Evolutionary conservation across 1,139 yeast species (phyloP), one percentile per base, ranked within the genome.

Genomic region (Candida smagusa): DNA sequence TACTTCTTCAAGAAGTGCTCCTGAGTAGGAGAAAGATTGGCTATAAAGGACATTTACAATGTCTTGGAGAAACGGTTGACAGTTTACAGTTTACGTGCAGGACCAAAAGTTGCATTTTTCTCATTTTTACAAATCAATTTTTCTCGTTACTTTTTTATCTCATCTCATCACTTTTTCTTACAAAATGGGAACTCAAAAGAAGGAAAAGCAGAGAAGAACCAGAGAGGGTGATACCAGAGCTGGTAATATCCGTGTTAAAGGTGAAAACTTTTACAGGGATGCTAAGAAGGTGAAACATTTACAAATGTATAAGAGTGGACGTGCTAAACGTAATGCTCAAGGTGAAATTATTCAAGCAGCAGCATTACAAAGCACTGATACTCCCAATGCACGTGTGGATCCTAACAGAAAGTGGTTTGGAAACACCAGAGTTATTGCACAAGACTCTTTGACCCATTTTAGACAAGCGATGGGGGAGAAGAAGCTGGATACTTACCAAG

Each of bases 381-480:
- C 87, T 25, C 97, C 97, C 12, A 79, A 74, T 46, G 98, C 97
- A 1, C 74, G 98, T 48, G 95, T 92, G 33, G 96, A 88, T 57
- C 98, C 98, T 4, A 90, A 92, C 61, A 79, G 96, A 59, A 80
- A 92, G 55, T 92, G 98, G 98, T 94, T 92, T 58, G 97, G 97
- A 37, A 92, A 89, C 63, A 89, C 98, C 22, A 79, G 98, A 55
- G 98, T 92, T 32, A 92, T 92, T 56, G 92, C 97, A 2, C 98
- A 92, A 59, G 97, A 94, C 68, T 96, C 98, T 1, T 71, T 92
- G 56, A 72, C 85, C 30, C 97, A 92, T 65, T 92, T 92, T 66
- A 77, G 98, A 61, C 94, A 88, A 52, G 97, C 97, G 6, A 75
- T 92, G 71, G 95, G 95, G 36, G 96, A 85, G 46, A 85, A 84